Percentiles rank a stretch among this genome's conserved stretches.
Conservation (phyloP, 2,329 filamentous ascomycete species). For the Fusarium tricinctum region DNA sequence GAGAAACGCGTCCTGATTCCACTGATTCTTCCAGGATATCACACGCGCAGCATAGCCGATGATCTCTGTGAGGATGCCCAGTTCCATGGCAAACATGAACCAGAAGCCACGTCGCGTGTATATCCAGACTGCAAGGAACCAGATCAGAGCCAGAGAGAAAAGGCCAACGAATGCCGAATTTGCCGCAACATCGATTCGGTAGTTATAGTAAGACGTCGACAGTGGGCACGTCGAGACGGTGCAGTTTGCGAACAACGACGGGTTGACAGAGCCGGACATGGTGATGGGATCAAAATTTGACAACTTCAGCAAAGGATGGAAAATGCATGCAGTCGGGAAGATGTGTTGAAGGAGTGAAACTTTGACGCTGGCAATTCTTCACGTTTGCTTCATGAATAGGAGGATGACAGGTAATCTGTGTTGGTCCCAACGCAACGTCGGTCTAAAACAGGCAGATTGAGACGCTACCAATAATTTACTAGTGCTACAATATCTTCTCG, state of each 20-base stretch:
- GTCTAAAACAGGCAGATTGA: neutral
- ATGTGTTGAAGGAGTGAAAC: neutral
- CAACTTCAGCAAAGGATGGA: neutral
- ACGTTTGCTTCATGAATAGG: neutral
- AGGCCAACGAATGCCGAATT: neutral
- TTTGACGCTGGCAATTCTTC: neutral
- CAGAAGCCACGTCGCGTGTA: conserved; percentile 7
- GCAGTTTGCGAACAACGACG: neutral
- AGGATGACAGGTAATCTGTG: neutral
- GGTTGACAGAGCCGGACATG: neutral
- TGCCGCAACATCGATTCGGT: neutral
- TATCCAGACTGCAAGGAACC: neutral
- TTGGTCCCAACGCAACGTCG: neutral
- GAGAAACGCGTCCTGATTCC: conserved; percentile 4
- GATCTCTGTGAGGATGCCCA: conserved; percentile 1
- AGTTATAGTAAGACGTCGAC: conserved; percentile 6
- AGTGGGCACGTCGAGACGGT: conserved; percentile 1
- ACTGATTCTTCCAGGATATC: conserved; percentile 5
- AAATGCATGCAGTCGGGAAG: neutral
- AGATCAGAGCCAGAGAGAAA: neutral
- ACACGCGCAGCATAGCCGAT: neutral
- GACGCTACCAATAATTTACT: neutral
- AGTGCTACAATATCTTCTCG: neutral
- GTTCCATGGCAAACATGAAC: conserved; percentile 5
- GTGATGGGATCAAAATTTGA: neutral